phyloP scores from a whole-genome alignment of 257 asterid species.

The Plantago elongata region DNA sequence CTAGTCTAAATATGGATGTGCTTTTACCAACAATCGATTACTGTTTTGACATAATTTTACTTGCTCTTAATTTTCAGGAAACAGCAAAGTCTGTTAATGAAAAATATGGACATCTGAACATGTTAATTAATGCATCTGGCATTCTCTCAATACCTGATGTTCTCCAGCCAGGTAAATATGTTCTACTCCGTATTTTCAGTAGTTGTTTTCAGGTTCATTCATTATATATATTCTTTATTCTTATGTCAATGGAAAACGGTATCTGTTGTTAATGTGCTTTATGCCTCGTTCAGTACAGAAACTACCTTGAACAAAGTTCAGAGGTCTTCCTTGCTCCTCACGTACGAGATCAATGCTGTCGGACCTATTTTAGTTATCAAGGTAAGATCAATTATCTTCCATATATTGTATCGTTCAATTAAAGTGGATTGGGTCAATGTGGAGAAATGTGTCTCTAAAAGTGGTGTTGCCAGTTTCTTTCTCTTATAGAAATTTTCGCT shows the following conservation, averaged over 20 bases:
- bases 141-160: slow-evolving; percentile 71
- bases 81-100: slow-evolving; percentile 60
- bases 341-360: slow-evolving; percentile 84
- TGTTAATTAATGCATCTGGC: slow-evolving; percentile 86
- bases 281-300: slow-evolving; percentile 61
- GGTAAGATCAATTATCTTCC: slow-evolving; percentile 24
- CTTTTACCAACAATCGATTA: neutral
- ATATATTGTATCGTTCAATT: neutral
- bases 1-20: neutral
- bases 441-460: neutral
- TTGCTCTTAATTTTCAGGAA: slow-evolving; percentile 36
- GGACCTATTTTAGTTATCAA: slow-evolving; percentile 83
- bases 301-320: slow-evolving; percentile 86
- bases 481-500: neutral
- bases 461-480: neutral
- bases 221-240: too few relatives aligned
- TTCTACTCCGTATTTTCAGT: too few relatives aligned
- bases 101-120: slow-evolving; percentile 71
- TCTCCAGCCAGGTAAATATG: slow-evolving; percentile 68
- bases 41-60: slow-evolving; percentile 2
- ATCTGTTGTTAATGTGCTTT: slow-evolving; percentile 14
- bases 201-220: slow-evolving; percentile 3
- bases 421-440: neutral
- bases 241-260: neutral
- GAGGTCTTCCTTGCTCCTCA: slow-evolving; percentile 67